A percentile compares a stretch with the other conserved stretches of the same genome.
These are phyloP conservation scores for Linum usitatissimum DNA, from an alignment of 345 rosid species.

Conservation along the genomic window DNA sequence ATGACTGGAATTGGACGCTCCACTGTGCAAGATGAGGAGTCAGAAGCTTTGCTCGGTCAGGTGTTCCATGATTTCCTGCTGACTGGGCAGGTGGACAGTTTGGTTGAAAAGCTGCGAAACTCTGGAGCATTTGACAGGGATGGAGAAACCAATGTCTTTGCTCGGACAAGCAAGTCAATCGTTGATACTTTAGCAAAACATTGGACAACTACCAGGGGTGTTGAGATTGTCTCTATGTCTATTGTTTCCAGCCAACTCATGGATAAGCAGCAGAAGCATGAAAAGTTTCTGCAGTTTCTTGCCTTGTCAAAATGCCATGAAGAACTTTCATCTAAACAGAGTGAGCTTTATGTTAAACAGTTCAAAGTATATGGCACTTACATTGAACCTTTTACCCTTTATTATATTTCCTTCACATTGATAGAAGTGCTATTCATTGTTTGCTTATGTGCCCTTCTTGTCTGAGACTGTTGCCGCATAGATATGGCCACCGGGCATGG, in stretches of 20 bases:
- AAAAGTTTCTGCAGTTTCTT: conserved; percentile 79
- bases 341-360: conserved; percentile 27
- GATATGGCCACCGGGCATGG: not conserved
- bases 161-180: conserved; percentile 70
- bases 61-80: conserved; percentile 64
- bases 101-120: conserved; percentile 52
- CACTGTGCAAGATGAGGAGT: conserved; percentile 74
- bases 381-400: not conserved
- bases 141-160: conserved; percentile 75
- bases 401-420: not conserved
- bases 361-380: not conserved
- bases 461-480: not conserved
- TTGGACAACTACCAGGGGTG: conserved; percentile 96
- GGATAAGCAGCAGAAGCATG: conserved; percentile 90
- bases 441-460: not conserved
- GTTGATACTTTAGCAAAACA: conserved; percentile 94
- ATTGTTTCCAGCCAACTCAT: conserved; percentile 58
- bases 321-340: conserved; percentile 70
- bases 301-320: conserved; percentile 98
- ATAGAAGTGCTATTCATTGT: not conserved
- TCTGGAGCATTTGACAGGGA: conserved; percentile 88
- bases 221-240: conserved; percentile 74
- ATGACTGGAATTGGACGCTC: conserved; percentile 43
- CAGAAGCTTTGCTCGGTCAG: conserved; percentile 78
- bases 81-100: conserved; percentile 54